Percentiles rank a stretch among this genome's conserved stretches.
Conservation (phyloP, 2,329 filamentous ascomycete species). For the Aureobasidium sp. region DNA sequence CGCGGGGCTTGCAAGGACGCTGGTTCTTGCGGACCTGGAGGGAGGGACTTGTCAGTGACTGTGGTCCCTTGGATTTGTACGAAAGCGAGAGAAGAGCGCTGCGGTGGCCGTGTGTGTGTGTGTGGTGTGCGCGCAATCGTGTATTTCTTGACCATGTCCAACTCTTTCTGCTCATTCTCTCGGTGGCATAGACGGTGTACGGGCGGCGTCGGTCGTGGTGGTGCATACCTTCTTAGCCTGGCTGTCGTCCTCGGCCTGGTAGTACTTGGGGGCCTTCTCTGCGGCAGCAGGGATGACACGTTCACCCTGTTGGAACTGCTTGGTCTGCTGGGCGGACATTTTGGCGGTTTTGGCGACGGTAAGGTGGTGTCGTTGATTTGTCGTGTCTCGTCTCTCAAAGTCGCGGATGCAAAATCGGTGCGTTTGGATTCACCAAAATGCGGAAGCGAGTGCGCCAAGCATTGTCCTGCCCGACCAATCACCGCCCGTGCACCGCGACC, state of each 20-base stretch:
- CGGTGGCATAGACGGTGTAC: neutral
- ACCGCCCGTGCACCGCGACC: neutral
- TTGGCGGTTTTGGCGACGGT: slow-evolving; percentile 14
- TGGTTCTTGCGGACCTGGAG: slow-evolving; percentile 85
- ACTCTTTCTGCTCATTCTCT: slow-evolving; percentile 8
- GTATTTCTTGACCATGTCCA: neutral
- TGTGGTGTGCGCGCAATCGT: neutral
- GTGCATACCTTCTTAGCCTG: slow-evolving; percentile 86
- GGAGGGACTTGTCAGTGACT: neutral
- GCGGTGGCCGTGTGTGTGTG: neutral
- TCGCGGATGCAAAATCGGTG: neutral
- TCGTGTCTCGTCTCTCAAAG: slow-evolving; percentile 6
- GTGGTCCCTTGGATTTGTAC: neutral
- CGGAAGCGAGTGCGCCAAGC: slow-evolving; percentile 8
- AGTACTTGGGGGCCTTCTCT: slow-evolving; percentile 98
- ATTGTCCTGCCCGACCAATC: neutral
- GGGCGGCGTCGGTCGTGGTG: neutral
- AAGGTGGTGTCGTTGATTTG: slow-evolving; percentile 6
- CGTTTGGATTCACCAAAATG: neutral
- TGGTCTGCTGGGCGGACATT: slow-evolving; percentile 46
- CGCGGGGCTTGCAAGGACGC: slow-evolving; percentile 77
- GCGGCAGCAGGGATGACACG: slow-evolving; percentile 77
- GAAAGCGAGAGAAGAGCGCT: slow-evolving; percentile 2
- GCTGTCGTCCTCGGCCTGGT: slow-evolving; percentile 86
- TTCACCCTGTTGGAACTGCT: slow-evolving; percentile 97